Evolutionary conservation across 176 grass and related monocot genomes (phyloP), one percentile per base, ranked within the genome.

Genomic region (Triticum timopheevii): DNA sequence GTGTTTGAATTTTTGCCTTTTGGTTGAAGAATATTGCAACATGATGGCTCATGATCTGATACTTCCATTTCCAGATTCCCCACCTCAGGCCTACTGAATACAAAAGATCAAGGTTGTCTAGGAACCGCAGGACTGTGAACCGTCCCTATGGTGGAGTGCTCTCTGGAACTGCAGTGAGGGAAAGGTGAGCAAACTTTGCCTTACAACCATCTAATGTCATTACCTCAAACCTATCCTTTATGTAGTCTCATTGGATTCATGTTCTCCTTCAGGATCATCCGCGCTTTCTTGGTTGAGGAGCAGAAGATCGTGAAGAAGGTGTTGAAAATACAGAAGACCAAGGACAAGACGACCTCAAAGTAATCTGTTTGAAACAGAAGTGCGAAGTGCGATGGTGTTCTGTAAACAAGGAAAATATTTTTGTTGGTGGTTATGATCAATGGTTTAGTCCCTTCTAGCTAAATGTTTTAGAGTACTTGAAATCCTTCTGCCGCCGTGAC

Each of bases 221-320:
- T 17, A 5, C 20, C 24, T 5, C 10, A 50, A 64, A 23, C 31
- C 80, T 23, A 54, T 17, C 31, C 24, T 22, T 58, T 19, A 13
- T 47, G 2, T 22, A 61, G 3, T n/a, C 69, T 69, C 38, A 82
- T 54, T 8, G 0, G 0, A 27, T 77, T 35, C 9, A 1, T 3
- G 16, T 5, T 31, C 24, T 27, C 49, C 58, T 80, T 63, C 84
- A 98, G 93, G 91, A 98, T 95, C 83, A 98, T 95, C 22, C 81
- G 93, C 35, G 95, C 95, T 25, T 98, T 98, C 71, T 78, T 98
- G 83, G 95, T 98, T 45, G 95, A 98, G 90, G 95, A 95, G 91
- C 93, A 98, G 91, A 98, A 98, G 85, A 98, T 98, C 86, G 95
- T 98, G 82, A 98, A 98, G 91, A 98, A 98, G 58, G 93, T 98